phyloP scores from a whole-genome alignment of 78 protist species.

The Dictyostelium brefeldianum region DNA sequence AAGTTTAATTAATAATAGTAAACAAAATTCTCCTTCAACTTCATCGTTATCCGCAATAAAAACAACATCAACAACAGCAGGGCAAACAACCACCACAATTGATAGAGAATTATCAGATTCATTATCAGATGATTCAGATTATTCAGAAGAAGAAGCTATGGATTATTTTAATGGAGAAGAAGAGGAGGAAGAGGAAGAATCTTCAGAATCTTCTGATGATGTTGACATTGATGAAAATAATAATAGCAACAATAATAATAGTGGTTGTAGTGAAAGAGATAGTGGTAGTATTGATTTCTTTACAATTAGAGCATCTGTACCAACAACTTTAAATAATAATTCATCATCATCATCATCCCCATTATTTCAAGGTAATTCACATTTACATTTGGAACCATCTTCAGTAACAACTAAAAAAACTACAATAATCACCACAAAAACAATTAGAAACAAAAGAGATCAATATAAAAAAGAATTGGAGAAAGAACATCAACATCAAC shows the following conservation, averaged over 20 bases:
- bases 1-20: neutral
- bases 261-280: neutral
- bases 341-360: no score
- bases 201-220: neutral
- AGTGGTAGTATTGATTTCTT: neutral
- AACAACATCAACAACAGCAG: neutral
- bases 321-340: neutral
- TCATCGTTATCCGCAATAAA: neutral
- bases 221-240: neutral
- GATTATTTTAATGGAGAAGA: neutral
- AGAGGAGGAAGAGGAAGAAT: neutral
- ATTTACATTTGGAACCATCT: no score
- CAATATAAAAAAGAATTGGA: no score
- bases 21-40: neutral
- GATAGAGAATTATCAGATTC: neutral
- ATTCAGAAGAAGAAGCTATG: no score
- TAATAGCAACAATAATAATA: neutral
- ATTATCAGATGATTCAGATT: no score
- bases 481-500: no score
- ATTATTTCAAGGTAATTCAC: no score
- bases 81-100: neutral
- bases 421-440: no score
- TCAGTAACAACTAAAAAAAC: no score
- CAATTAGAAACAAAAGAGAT: no score
- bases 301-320: constrained; percentile 6